Evolutionary conservation across 306 rosid genomes (phyloP), one percentile per base, ranked within the genome.

Genomic region (Quercus robur): DNA sequence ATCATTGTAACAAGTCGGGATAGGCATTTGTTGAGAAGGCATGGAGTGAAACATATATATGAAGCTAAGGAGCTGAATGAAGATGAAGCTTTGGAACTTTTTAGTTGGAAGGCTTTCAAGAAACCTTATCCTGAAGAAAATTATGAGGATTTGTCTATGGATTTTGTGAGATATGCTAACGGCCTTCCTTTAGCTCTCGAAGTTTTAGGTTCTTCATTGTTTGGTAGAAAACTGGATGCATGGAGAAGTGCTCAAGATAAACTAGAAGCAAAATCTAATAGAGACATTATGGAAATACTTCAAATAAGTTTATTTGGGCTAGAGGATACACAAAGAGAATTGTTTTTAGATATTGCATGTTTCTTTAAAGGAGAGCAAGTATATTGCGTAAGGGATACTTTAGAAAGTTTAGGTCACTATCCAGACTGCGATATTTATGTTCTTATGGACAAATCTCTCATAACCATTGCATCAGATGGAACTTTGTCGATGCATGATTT

Each of bases 311-410:
- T 26, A 18, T 74, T 19, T n/a, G 74, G 13, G 2, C 25, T 77
- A 28, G 5, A 18, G 1, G 4, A 19, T 0, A 2, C 1, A 20
- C 30, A 28, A 0, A 28, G 30, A 28, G 30, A 28, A 28, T 28
- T 28, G 30, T 28, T 28, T 28, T 28, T 28, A 28, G 30, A 28
- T 28, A 28, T 28, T 28, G 30, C 30, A 2, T 28, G 30, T 28
- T 28, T 28, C 1, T 46, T 46, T 12, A 1, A 46, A 46, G 54
- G 54, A 2, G 4, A 0, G 54, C 0, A 0, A 0, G 0, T 8
- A 46, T 2, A 0, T 46, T 46, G 14, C 1, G 0, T 46, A 12
- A n/a, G n/a, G n/a, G n/a, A n/a, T n/a, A 46, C 14, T 9, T 12
- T 46, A 46, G 4, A 46, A 46, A 46, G 52, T 46, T 46, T 46